Base-by-base conservation (phyloP, 805 yeast genomes). In the Allodekkera sacchari region DNA sequence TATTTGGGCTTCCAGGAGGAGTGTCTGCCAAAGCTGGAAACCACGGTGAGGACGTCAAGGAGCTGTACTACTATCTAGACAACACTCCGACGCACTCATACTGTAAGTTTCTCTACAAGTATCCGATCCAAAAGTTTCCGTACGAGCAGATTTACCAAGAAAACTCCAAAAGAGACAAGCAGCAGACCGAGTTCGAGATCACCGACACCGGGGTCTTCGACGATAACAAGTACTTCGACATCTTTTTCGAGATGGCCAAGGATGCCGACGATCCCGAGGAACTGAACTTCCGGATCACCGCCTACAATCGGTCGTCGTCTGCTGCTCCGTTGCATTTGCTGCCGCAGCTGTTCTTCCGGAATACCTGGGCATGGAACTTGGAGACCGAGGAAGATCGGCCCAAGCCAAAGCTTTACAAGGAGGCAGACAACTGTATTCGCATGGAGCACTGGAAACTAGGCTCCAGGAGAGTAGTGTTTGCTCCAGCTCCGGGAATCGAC, bases 31-130 rank as follows among this genome's bases (percentile, higher is more conserved):
- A 52, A 30, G 48, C 53, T 31, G 96, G 96, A 9, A 88, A 88
- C 54, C 96, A 87, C 55, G 96, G 96, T 34, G 96, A 87, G 53
- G 96, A 87, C 54, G 95, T 84, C 38, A 87, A 87, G 59, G 94
- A 83, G 50, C 55, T 77, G 43, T 83, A 83, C 53, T 87, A 75
- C 52, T 85, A 87, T 50, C 66, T 87, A 38, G 96, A 87, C 59
- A 87, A 84, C 58, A 83, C 94, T 9, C 96, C 96, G 6, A 71
- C 95, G 5, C 96, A 87, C 59, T 78, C 94, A 22, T 87, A 85
- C 59, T 81, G 84, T 82, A 87, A 88, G 63, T 84, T 78, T 45
- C 66, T 84, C 36, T 87, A 87, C 70, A 88, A 88, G 63, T 87
- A 87, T 52, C 95, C 96, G n/a, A 94, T 84, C 43, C 62, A 64